Evolutionary conservation across 108 stramenopile species (phyloP).

Genomic region (Nannochloropsis oceanica): DNA sequence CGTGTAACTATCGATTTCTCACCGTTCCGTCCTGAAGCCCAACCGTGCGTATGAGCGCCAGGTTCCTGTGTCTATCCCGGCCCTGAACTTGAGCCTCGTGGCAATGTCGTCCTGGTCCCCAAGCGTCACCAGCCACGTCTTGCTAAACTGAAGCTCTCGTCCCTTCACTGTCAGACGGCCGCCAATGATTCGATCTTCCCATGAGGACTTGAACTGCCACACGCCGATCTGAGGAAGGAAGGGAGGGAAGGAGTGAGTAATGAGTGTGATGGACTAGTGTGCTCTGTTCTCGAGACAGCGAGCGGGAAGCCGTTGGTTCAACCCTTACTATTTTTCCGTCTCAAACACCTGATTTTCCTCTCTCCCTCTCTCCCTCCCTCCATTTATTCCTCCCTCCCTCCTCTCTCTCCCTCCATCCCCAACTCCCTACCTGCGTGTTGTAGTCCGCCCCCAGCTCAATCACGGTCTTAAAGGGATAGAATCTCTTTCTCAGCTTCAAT

Average conservation of each 20-base stretch:
- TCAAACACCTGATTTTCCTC: too few relatives aligned
- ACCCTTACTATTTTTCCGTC: too few relatives aligned
- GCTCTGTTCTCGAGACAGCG: too few relatives aligned
- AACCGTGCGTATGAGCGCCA: conserved; percentile 29
- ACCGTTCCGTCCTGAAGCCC: conserved; percentile 23
- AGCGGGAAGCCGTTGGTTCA: too few relatives aligned
- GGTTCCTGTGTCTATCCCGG: conserved; percentile 12
- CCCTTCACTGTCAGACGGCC: conserved; percentile 19
- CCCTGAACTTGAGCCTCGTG: conserved; percentile 27
- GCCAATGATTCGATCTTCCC: conserved; percentile 30
- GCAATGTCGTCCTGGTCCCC: conserved; percentile 27
- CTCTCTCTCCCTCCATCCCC: neutral
- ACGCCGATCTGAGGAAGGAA: neutral
- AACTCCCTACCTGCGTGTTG: conserved; percentile 5
- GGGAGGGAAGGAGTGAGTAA: neutral
- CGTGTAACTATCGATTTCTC: neutral
- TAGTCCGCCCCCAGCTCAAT: conserved; percentile 25
- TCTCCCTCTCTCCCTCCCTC: too few relatives aligned
- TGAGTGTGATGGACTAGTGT: too few relatives aligned
- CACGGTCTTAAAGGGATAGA: conserved; percentile 23
- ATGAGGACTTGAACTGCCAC: conserved; percentile 23
- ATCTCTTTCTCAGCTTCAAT: conserved; percentile 19
- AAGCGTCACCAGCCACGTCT: conserved; percentile 21
- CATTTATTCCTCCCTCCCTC: neutral
- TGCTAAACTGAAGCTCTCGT: conserved; percentile 18